Evolutionary conservation across 768 basidiomycete species (phyloP), one percentile per base, ranked within the genome.

Genomic region (Lactarius hengduanensis): DNA sequence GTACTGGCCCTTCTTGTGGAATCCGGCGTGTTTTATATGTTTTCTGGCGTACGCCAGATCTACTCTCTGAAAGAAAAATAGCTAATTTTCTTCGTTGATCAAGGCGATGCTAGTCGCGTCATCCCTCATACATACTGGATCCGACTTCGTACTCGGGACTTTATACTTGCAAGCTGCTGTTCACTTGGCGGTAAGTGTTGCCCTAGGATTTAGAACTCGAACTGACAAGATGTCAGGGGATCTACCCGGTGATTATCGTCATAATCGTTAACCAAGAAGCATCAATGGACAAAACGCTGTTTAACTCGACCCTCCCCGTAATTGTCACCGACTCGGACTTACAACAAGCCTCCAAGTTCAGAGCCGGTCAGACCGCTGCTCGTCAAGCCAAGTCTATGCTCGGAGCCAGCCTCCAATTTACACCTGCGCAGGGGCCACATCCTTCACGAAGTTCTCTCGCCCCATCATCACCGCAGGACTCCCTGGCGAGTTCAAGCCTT

Each of bases 21-120:
- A 26, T 58, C 57, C 4, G 57, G 57, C n/a, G 57, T 26, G 22
- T 26, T 58, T 22, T 58, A 58, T 16, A 58, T 40, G 26, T 15
- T 58, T 58, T 58, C 38, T 6, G 36, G 20, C 13, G 57, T 58
- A 3, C 22, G 57, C 13, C 0, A 3, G 22, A 13, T 22, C n/a
- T 10, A 2, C 16, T 15, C 30, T 58, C 22, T 16, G 36, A 15
- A n/a, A 34, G 11, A 28, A 40, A 8, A 4, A 2, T 11, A 5
- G 13, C 36, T 26, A 36, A 58, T 58, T 26, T 41, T 26, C n/a
- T 40, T 28, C 13, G 15, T 34, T 30, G n/a, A 47, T 47, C 2
- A 6, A 58, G 57, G 13, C 7, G 6, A 40, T 58, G 9, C 0
- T 58, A 38, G 36, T 38, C n/a, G 30, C 36, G 16, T n/a, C 38